Conservation (phyloP, 768 basidiomycete genomes). For the Naganishia vaughanmartiniae region DNA sequence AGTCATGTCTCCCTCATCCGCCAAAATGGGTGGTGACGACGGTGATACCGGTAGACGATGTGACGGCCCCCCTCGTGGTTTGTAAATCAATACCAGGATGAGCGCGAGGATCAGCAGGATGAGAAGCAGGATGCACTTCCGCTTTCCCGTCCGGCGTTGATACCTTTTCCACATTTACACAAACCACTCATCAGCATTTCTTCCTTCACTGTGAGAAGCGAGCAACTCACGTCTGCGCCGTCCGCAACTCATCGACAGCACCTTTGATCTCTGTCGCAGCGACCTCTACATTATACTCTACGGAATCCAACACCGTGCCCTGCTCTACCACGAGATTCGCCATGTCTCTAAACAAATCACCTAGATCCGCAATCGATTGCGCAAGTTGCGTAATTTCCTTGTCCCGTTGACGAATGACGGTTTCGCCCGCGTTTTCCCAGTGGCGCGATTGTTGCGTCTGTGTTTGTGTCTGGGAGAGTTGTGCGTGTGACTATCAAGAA, state of each 20-base stretch:
- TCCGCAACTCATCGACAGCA: constrained; percentile 77
- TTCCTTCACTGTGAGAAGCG: too few relatives aligned
- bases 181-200: too few relatives aligned
- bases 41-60: background rate
- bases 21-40: background rate
- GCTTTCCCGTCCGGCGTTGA: constrained; percentile 87
- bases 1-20: background rate
- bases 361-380: constrained; percentile 81
- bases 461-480: constrained; percentile 42
- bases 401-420: constrained; percentile 58
- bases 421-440: constrained; percentile 43
- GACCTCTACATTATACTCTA: constrained; percentile 96
- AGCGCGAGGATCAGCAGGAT: constrained; percentile 84
- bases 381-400: constrained; percentile 85
- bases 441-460: constrained; percentile 50
- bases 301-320: constrained; percentile 89
- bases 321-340: constrained; percentile 93
- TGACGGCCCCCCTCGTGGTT: constrained; percentile 59
- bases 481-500: constrained; percentile 27
- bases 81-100: constrained; percentile 84
- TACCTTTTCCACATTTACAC: constrained; percentile 59
- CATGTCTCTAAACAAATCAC: constrained; percentile 94
- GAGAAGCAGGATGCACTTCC: constrained; percentile 89
- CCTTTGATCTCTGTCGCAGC: constrained; percentile 76
- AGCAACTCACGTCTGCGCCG: constrained; percentile 71